A percentile compares a stretch with the other conserved stretches of the same genome.
Evolutionary conservation across 192 early-diverging fungal species (phyloP).

Genomic region (Linnemannia elongata): DNA sequence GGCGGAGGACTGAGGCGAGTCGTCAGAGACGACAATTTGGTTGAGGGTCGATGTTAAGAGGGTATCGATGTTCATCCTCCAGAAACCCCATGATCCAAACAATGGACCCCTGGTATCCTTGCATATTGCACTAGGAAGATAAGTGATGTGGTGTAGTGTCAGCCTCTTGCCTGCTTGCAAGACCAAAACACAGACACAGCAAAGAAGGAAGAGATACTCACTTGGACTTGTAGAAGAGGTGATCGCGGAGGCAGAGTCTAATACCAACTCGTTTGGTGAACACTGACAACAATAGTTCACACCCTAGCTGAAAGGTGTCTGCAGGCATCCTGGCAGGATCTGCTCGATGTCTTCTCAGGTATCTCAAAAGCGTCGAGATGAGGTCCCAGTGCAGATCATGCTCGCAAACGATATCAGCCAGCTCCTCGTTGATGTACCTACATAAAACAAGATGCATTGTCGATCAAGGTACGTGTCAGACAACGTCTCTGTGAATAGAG

Average conservation of each 20-base stretch:
- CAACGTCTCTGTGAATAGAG: neutral
- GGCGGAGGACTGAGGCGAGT: neutral
- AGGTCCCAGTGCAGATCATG: conserved; percentile 46
- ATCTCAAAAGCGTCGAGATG: conserved; percentile 20
- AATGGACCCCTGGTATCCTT: conserved; percentile 26
- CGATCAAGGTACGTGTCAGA: neutral
- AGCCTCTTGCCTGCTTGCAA: neutral
- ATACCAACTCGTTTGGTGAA: conserved; percentile 34
- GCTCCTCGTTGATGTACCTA: conserved; percentile 32
- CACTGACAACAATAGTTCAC: conserved; percentile 37
- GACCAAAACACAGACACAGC: neutral
- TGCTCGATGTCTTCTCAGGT: conserved; percentile 25
- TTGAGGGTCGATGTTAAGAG: conserved; percentile 30
- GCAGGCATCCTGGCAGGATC: conserved; percentile 30
- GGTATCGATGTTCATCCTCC: conserved; percentile 32
- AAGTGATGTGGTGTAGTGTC: neutral
- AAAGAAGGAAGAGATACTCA: neutral
- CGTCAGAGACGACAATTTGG: conserved; percentile 31
- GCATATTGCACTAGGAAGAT: neutral
- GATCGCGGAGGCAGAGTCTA: conserved; percentile 22
- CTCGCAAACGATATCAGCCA: conserved; percentile 27
- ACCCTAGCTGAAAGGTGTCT: conserved; percentile 25
- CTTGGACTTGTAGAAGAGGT: conserved; percentile 33
- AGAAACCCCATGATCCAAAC: conserved; percentile 46
- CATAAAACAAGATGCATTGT: too few species aligned